Evolutionary conservation across 768 basidiomycete genomes (phyloP).

Genomic region (Clitopilus hobsonii): DNA sequence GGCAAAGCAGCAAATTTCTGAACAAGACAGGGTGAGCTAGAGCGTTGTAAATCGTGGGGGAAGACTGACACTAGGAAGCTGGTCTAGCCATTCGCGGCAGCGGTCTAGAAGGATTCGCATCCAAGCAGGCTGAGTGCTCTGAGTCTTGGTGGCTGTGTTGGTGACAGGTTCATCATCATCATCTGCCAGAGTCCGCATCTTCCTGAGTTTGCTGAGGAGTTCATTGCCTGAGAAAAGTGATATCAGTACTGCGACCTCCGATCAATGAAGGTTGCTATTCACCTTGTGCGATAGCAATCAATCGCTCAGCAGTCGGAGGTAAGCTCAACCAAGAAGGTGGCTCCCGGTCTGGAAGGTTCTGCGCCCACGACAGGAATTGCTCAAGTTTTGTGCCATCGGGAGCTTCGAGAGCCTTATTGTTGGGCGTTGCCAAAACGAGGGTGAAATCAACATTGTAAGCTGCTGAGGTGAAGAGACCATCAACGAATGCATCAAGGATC

Average conservation of each 20-base stretch:
- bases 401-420: conserved; percentile 53
- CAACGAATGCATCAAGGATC: conserved; percentile 91
- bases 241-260: conserved; percentile 5
- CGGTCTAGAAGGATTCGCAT: conserved; percentile 83
- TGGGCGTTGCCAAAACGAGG: conserved; percentile 65
- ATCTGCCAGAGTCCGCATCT: conserved; percentile 87
- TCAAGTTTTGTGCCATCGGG: conserved; percentile 94
- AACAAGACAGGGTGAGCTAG: neutral
- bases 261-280: conserved; percentile 12
- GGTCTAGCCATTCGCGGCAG: conserved; percentile 77
- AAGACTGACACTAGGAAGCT: conserved; percentile 72
- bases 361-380: conserved; percentile 89
- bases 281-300: conserved; percentile 93
- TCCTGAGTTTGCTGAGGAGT: conserved; percentile 80
- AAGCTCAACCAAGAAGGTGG: conserved; percentile 94
- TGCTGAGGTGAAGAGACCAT: conserved; percentile 77
- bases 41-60: too few species aligned
- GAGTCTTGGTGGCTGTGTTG: conserved; percentile 52
- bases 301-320: conserved; percentile 86
- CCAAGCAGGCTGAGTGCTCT: conserved; percentile 83
- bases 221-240: conserved; percentile 55
- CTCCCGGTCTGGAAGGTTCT: conserved; percentile 84
- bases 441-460: conserved; percentile 95
- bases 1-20: conserved; percentile 63
- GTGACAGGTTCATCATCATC: conserved; percentile 70